Conservation (phyloP, 257 asterid genomes). For the Oldenlandia corymbosa region DNA sequence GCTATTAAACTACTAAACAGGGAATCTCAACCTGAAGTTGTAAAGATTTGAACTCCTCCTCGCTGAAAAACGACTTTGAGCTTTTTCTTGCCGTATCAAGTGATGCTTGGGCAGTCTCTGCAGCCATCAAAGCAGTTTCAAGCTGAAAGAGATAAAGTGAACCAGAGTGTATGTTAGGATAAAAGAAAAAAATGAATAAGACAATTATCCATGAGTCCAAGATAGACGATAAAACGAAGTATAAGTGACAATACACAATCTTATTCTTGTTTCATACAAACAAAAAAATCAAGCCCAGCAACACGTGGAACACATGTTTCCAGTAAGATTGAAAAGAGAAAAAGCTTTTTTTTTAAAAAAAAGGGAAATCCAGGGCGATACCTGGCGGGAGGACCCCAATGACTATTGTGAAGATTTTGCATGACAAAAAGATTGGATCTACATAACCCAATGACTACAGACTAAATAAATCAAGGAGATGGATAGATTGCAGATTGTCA, state of each 20-base stretch:
- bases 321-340: neutral
- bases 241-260: neutral
- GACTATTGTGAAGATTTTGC: neutral
- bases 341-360: neutral
- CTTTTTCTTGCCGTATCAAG: slow-evolving; percentile 57
- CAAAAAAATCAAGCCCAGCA: neutral
- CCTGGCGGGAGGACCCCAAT: no score
- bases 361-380: no score
- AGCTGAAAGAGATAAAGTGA: slow-evolving; percentile 20
- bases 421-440: no score
- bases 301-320: neutral
- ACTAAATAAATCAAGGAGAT: no score
- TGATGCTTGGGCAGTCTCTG: slow-evolving; percentile 65
- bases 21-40: slow-evolving; percentile 51
- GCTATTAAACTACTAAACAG: neutral
- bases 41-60: slow-evolving; percentile 70
- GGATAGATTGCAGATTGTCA: no score
- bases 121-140: slow-evolving; percentile 70
- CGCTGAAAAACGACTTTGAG: slow-evolving; percentile 53
- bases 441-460: no score
- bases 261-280: neutral
- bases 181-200: neutral
- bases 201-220: neutral
- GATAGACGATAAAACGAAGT: neutral
- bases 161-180: neutral